Evolutionary conservation across 306 rosid genomes (phyloP).

Genomic region (Ochetophila trinervis): DNA sequence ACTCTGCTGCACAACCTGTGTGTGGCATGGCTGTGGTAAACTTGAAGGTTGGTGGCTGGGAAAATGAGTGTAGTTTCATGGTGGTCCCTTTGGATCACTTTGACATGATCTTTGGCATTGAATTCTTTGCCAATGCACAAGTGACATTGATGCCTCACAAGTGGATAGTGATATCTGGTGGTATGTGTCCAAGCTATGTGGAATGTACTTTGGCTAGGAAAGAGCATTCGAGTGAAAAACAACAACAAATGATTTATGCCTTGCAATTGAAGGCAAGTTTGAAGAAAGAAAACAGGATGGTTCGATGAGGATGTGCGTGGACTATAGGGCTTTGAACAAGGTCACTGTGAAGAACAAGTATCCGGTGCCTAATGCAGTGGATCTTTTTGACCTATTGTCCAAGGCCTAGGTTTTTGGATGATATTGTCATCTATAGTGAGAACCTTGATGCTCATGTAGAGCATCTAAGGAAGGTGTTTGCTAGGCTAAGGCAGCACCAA

Average conservation of each 20-base stretch:
- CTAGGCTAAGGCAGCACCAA: too few relatives aligned
- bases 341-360: too few relatives aligned
- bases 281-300: not conserved
- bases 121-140: not conserved
- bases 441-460: too few relatives aligned
- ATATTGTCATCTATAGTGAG: too few relatives aligned
- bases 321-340: too few relatives aligned
- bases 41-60: not conserved
- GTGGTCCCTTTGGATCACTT: not conserved
- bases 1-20: not conserved
- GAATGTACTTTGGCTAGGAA: not conserved
- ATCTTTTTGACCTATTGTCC: too few relatives aligned
- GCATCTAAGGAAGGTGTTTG: too few relatives aligned
- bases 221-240: not conserved
- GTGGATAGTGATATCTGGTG: not conserved
- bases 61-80: not conserved
- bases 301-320: too few relatives aligned
- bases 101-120: slow-evolving; percentile 1
- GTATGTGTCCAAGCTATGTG: not conserved
- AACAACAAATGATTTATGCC: not conserved
- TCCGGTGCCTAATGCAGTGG: too few relatives aligned
- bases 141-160: not conserved
- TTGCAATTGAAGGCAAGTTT: not conserved
- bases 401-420: too few relatives aligned
- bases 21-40: not conserved